These are phyloP conservation scores for Neurospora tetrasperma DNA, from an alignment of 495 filamentous ascomycete species.

Conservation along the genomic window DNA sequence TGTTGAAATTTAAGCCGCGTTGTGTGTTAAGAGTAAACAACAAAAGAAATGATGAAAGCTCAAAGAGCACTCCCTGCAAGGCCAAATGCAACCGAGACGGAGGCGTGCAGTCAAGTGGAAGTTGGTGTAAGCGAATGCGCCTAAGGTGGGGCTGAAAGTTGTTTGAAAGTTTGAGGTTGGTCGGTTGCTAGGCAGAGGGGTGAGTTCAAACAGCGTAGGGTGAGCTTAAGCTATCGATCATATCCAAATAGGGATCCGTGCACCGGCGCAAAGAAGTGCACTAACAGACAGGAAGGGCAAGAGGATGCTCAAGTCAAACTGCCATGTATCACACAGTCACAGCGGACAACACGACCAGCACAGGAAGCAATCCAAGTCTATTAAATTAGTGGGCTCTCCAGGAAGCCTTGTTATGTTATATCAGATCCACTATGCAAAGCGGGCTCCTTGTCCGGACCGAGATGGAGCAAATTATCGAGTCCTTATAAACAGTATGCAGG, in stretches of 20 bases:
- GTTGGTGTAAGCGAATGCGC: background rate
- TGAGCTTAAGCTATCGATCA: background rate
- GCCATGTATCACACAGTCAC: background rate
- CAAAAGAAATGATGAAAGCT: background rate
- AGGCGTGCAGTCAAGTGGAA: background rate
- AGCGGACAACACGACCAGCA: background rate
- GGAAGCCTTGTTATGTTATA: background rate
- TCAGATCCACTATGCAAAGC: background rate
- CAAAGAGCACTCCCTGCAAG: background rate
- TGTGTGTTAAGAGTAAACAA: background rate
- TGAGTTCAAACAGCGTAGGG: background rate
- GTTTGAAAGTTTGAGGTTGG: background rate
- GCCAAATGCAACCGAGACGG: background rate
- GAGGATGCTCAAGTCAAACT: background rate
- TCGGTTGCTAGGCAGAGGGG: background rate
- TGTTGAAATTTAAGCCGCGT: background rate
- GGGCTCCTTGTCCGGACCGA: slow-evolving; percentile 1
- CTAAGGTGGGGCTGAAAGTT: background rate
- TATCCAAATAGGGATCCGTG: background rate
- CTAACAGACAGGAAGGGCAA: background rate
- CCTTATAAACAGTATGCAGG: slow-evolving; percentile 2
- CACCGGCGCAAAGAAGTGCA: background rate
- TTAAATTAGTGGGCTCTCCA: background rate
- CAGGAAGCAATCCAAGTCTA: background rate
- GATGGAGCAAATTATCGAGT: slow-evolving; percentile 1